Base-by-base conservation (phyloP, 2,329 filamentous ascomycete genomes). In the Bertia moriformis region DNA sequence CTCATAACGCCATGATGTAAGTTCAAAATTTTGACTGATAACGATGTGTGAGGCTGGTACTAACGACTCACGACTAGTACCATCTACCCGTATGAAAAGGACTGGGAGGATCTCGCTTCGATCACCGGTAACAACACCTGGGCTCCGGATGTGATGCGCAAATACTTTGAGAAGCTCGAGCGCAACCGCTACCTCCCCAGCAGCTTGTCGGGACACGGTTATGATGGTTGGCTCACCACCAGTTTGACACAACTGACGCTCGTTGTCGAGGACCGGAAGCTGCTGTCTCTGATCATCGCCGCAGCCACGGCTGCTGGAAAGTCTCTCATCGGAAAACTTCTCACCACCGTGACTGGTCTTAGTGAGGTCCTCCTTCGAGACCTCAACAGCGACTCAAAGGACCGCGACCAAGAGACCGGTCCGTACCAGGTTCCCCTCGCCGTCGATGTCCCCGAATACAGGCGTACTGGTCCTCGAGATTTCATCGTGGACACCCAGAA, bases 91-190 rank as follows among this genome's bases (percentile, higher is more conserved):
- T 65, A 72, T 41, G 61, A 69, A 37, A 67, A 63, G 19, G 77
- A 81, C 52, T 81, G 70, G 55, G 60, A 74, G 36, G 55, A 68
- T 46, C 69, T 81, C 40, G 66, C 65, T 3, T 3, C 53, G 12
- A 48, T 78, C 19, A 81, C 76, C 2, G 73, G 74, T 3, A 76
- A 82, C 46, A 46, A 53, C 2, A 71, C 69, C 0, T 81, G 76
- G 75, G 55, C 59, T 0, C 59, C 73, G 0, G 55, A 59, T 4
- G 73, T 73, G 43, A 79, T 81, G 73, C 62, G 73, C 42, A 58
- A 65, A 43, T 76, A 78, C 53, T 72, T 71, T 41, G 52, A 61
- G 47, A 66, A 63, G 47, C 51, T 79, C 10, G 75, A 81, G 56
- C 62, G 63, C 36, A 69, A 68, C 56, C 49, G 60, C 19, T 73